Evolutionary conservation across 2,329 filamentous ascomycete species (phyloP).

Genomic region (Alternaria novae-zelandiae): DNA sequence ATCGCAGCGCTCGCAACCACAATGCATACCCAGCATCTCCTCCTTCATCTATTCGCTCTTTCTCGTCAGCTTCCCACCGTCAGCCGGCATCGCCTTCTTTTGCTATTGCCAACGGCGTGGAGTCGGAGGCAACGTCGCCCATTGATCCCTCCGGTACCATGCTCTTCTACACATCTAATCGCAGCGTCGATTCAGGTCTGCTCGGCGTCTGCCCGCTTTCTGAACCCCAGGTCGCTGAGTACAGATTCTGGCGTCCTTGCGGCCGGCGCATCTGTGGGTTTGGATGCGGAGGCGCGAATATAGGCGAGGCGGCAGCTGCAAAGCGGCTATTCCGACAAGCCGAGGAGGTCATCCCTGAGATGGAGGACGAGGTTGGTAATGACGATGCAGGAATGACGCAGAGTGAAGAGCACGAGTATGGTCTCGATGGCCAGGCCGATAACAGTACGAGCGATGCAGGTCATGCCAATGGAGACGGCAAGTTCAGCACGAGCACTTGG

Average conservation of each 20-base stretch:
- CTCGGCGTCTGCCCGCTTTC: constrained; percentile 38
- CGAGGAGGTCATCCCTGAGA: constrained; percentile 19
- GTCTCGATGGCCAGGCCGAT: constrained; percentile 6
- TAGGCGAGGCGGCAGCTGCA: constrained; percentile 40
- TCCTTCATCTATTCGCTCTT: neutral
- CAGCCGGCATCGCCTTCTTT: constrained; percentile 13
- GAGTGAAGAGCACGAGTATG: neutral
- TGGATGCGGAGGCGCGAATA: constrained; percentile 36
- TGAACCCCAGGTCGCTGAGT: constrained; percentile 45
- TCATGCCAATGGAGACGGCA: neutral
- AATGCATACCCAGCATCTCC: neutral
- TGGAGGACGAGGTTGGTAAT: neutral
- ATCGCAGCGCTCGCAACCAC: constrained; percentile 3
- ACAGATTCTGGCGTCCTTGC: constrained; percentile 47
- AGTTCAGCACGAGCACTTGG: constrained; percentile 12
- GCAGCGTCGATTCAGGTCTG: constrained; percentile 33
- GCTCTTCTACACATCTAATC: constrained; percentile 40
- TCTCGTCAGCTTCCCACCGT: neutral
- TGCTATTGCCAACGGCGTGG: constrained; percentile 39
- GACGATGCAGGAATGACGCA: neutral
- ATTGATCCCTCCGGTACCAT: constrained; percentile 36
- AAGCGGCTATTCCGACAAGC: constrained; percentile 37
- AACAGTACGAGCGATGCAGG: neutral
- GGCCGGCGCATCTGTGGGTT: constrained; percentile 38
- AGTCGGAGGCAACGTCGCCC: constrained; percentile 29